Conservation (phyloP, 352 stramenopile species). For the Phytophthora colocasiae region DNA sequence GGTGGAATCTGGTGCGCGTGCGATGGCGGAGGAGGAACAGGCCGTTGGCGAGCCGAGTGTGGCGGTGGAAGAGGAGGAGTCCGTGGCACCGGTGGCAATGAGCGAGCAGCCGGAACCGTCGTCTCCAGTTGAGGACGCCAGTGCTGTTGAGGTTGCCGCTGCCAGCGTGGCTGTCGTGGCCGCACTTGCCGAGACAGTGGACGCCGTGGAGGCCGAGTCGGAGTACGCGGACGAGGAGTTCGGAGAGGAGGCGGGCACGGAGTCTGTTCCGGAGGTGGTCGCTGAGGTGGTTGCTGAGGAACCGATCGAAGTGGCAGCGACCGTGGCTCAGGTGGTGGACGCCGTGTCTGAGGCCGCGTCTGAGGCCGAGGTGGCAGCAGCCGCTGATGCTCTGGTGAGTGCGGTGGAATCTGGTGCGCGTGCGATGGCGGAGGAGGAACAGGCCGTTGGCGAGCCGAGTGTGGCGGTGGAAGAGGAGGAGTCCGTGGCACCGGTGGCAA, state of each 20-base stretch:
- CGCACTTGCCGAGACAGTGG: neutral
- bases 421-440: no score
- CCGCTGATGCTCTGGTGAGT: no score
- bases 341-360: no score
- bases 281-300: neutral
- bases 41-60: neutral
- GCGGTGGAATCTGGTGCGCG: no score
- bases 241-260: neutral
- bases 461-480: no score
- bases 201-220: neutral
- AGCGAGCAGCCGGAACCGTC: neutral
- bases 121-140: neutral
- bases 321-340: neutral
- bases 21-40: neutral
- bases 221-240: neutral
- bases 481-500: no score
- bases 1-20: neutral
- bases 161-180: neutral
- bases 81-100: neutral
- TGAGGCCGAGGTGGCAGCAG: no score
- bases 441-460: no score
- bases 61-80: neutral
- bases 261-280: neutral
- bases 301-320: neutral
- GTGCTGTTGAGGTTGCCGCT: neutral